Conservation (phyloP, 768 basidiomycete species). For the Boletus bicolor region DNA sequence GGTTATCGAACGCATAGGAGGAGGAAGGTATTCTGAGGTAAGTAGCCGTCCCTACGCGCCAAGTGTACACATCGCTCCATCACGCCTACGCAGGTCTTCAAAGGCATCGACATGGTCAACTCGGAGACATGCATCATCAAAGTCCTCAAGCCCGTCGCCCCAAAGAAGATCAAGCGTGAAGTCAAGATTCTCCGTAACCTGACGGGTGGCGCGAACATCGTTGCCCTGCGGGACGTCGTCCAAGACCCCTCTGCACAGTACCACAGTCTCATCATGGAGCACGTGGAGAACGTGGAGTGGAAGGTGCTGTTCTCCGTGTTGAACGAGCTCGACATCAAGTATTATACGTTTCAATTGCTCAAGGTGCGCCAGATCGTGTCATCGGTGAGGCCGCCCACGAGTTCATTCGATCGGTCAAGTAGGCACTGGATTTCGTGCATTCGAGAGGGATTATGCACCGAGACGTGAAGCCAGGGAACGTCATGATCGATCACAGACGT, state of each 20-base stretch:
- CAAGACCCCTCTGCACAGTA: constrained; percentile 59
- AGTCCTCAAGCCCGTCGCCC: constrained; percentile 66
- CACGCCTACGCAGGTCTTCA: constrained; percentile 45
- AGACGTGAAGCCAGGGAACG: constrained; percentile 66
- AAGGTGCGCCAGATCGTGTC: constrained; percentile 34
- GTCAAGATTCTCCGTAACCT: constrained; percentile 71
- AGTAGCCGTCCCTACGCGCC: neutral
- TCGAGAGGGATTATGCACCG: constrained; percentile 73
- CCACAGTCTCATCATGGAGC: constrained; percentile 66
- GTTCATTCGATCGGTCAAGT: neutral
- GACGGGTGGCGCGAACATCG: constrained; percentile 67
- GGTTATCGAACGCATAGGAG: constrained; percentile 58
- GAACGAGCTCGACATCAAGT: constrained; percentile 63
- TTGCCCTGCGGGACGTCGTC: constrained; percentile 64
- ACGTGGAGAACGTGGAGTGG: constrained; percentile 68
- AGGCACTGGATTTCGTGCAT: constrained; percentile 68
- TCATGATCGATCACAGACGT: constrained; percentile 69
- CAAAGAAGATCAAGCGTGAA: constrained; percentile 70
- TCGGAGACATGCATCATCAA: constrained; percentile 61
- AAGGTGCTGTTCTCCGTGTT: constrained; percentile 54
- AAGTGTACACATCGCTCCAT: neutral
- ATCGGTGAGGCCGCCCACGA: neutral
- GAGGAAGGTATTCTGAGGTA: constrained; percentile 67
- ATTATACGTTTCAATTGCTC: constrained; percentile 64
- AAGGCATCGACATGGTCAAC: constrained; percentile 55